These are phyloP conservation scores for Chalciporus sp. DNA, from an alignment of 1,284 basidiomycete species.

Conservation along the genomic window DNA sequence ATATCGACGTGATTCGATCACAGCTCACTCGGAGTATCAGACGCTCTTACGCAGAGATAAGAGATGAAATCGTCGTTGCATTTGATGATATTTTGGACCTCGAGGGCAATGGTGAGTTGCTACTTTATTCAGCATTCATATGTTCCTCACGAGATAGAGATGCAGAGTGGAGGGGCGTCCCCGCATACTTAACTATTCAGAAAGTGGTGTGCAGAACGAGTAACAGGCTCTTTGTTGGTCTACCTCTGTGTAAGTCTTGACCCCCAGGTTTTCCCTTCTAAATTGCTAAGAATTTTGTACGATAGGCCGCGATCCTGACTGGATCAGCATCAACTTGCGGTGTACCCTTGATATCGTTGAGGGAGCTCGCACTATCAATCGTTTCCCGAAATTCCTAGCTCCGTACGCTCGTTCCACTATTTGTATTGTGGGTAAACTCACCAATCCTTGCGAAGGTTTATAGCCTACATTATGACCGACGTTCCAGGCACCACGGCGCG, in stretches of 20 bases:
- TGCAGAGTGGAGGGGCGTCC: conserved; percentile 29
- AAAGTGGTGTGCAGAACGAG: conserved; percentile 35
- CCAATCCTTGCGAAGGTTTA: not conserved
- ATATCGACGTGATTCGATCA: conserved; percentile 25
- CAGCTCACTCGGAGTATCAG: conserved; percentile 35
- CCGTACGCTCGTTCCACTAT: not conserved
- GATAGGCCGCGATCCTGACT: conserved; percentile 44
- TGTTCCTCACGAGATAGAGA: not conserved
- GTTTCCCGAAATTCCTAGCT: conserved; percentile 43
- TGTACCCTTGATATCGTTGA: conserved; percentile 37
- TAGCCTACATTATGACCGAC: conserved; percentile 23
- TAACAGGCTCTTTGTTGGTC: conserved; percentile 42
- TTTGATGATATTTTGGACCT: conserved; percentile 24
- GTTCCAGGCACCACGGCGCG: conserved; percentile 16
- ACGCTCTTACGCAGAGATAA: conserved; percentile 27
- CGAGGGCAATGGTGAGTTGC: conserved; percentile 7
- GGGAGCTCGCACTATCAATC: conserved; percentile 28
- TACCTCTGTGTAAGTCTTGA: conserved; percentile 36
- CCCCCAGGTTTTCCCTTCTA: not conserved
- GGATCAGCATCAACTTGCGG: conserved; percentile 34
- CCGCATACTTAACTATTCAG: conserved; percentile 19
- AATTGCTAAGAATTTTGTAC: not conserved
- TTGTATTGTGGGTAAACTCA: not conserved
- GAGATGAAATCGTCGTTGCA: conserved; percentile 33
- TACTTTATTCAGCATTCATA: not conserved